phyloP scores from a whole-genome alignment of 1,284 basidiomycete genomes.

The Sanghuangporus baumii region DNA sequence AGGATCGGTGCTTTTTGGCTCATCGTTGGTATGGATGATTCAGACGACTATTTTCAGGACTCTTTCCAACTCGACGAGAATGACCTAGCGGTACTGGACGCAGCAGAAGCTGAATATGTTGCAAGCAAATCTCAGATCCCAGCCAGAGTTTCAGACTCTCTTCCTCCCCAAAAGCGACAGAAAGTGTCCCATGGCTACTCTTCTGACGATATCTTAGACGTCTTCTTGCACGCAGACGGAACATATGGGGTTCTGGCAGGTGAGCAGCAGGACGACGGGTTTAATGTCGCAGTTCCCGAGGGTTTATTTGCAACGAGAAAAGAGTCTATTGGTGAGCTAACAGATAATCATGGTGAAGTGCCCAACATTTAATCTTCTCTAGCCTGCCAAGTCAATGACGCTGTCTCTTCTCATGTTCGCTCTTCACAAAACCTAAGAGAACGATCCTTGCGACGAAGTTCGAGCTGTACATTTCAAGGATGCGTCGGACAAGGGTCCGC shows the following conservation, averaged over 20 bases:
- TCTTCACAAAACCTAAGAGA: neutral
- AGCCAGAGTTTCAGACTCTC: slow-evolving; percentile 27
- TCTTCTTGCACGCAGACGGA: slow-evolving; percentile 10
- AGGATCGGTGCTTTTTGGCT: neutral
- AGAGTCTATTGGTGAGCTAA: neutral
- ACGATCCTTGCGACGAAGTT: neutral
- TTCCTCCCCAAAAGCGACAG: slow-evolving; percentile 42
- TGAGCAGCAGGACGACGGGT: neutral
- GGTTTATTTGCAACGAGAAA: neutral
- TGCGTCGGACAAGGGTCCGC: neutral
- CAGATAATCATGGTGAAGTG: too few relatives aligned
- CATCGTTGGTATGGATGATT: slow-evolving; percentile 22
- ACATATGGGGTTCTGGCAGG: slow-evolving; percentile 5
- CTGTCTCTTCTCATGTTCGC: neutral
- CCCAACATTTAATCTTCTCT: neutral
- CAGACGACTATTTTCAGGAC: slow-evolving; percentile 60
- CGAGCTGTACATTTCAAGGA: neutral
- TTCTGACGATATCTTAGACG: slow-evolving; percentile 9
- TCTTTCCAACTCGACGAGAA: slow-evolving; percentile 60
- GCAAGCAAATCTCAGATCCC: slow-evolving; percentile 24
- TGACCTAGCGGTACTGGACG: slow-evolving; percentile 54
- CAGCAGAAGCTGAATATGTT: slow-evolving; percentile 48
- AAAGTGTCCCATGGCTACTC: slow-evolving; percentile 35
- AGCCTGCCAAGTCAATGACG: neutral
- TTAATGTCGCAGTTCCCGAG: neutral